A percentile compares a stretch with the other conserved stretches of the same genome.
phyloP scores from a whole-genome alignment of 176 grass and related monocot genomes.

The Canna indica region DNA sequence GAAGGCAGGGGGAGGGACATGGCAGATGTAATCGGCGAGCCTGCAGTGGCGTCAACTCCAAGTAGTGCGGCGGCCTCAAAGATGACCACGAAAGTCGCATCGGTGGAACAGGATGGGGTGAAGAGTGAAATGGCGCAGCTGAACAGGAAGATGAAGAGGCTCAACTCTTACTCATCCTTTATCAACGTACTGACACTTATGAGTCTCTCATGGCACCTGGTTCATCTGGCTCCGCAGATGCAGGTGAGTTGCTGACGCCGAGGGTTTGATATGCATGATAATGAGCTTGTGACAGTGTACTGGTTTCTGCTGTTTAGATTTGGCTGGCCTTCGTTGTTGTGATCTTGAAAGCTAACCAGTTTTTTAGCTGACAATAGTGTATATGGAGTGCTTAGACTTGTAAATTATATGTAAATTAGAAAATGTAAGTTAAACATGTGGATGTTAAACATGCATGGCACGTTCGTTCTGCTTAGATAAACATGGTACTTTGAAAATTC shows the following conservation, averaged over 20 bases:
- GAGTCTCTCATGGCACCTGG: slow-evolving; percentile 74
- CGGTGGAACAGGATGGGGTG: slow-evolving; percentile 25
- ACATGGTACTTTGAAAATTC: too few species aligned
- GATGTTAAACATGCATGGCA: too few species aligned
- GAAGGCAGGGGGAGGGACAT: slow-evolving; percentile 73
- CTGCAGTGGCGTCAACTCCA: slow-evolving; percentile 4
- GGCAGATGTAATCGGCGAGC: slow-evolving; percentile 32
- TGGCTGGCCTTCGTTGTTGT: too few species aligned
- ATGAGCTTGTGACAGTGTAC: too few species aligned
- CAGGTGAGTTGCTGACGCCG: not conserved
- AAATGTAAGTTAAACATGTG: too few species aligned
- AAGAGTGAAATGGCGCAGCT: slow-evolving; percentile 36
- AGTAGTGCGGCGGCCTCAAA: not conserved
- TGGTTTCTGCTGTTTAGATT: too few species aligned
- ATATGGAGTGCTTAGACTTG: too few species aligned
- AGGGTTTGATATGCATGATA: not conserved
- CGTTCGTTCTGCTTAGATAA: too few species aligned
- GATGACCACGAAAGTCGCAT: not conserved
- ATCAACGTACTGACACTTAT: slow-evolving; percentile 59
- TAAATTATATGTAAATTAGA: too few species aligned
- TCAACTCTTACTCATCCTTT: slow-evolving; percentile 70
- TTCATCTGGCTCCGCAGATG: slow-evolving; percentile 55
- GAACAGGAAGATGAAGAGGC: slow-evolving; percentile 41
- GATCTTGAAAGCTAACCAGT: too few species aligned
- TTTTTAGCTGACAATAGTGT: too few species aligned